phyloP scores from a whole-genome alignment of 208 protist species.

The Histomonas meleagridis region DNA sequence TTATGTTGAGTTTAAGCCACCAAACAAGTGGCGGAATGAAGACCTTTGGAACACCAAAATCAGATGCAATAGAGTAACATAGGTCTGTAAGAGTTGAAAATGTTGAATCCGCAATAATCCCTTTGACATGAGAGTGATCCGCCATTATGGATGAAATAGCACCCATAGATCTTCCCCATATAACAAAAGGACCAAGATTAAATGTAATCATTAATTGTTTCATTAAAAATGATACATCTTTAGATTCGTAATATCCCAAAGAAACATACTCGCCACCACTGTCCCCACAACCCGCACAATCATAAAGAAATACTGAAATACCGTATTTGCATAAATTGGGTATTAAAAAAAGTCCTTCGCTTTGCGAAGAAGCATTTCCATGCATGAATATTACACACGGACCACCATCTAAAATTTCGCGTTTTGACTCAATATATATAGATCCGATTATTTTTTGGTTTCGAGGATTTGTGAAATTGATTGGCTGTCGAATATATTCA shows the following conservation, averaged over 20 bases:
- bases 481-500: too few species aligned
- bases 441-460: too few species aligned
- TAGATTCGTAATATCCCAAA: not conserved
- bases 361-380: not conserved
- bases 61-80: not conserved
- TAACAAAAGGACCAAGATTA: not conserved
- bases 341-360: not conserved
- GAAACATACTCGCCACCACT: not conserved
- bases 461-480: too few species aligned
- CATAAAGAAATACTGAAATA: not conserved
- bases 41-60: not conserved
- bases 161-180: constrained; percentile 26
- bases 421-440: too few species aligned
- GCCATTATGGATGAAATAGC: not conserved
- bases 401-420: too few species aligned
- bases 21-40: not conserved
- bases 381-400: not conserved
- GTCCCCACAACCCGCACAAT: not conserved
- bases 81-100: not conserved
- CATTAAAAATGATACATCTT: not conserved
- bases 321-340: not conserved
- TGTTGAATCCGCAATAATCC: not conserved
- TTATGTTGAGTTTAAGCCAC: not conserved
- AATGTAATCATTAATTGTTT: not conserved
- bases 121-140: not conserved